Conservation (phyloP, 768 basidiomycete species). For the Botryobasidium botryosum region DNA sequence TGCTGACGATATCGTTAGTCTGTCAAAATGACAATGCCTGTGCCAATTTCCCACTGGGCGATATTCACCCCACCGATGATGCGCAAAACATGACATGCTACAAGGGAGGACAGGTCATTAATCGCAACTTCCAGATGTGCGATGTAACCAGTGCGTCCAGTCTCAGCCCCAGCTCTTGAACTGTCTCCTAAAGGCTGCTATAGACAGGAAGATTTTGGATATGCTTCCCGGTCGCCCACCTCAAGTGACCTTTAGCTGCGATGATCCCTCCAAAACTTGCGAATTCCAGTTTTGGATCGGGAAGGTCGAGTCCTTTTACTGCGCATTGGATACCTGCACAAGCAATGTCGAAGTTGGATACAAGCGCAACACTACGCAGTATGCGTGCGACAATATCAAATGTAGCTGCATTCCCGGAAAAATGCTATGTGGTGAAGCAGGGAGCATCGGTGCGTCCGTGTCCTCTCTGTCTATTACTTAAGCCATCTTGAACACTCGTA, state of each 20-base stretch:
- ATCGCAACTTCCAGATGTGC: conserved; percentile 94
- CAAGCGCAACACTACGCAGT: conserved; percentile 54
- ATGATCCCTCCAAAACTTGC: conserved; percentile 43
- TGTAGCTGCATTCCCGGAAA: conserved; percentile 87
- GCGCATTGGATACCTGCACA: conserved; percentile 57
- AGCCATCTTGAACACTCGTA: background rate
- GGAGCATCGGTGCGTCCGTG: conserved; percentile 62
- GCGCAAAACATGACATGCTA: conserved; percentile 78
- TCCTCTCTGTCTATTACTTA: background rate
- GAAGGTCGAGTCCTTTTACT: conserved; percentile 89
- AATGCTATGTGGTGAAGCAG: conserved; percentile 92
- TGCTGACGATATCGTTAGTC: too few relatives aligned
- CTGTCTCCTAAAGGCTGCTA: background rate
- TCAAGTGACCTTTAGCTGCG: conserved; percentile 93
- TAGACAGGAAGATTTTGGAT: conserved; percentile 90
- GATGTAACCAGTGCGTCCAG: conserved; percentile 77
- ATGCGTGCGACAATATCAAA: conserved; percentile 67
- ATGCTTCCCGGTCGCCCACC: conserved; percentile 82
- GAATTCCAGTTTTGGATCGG: conserved; percentile 98
- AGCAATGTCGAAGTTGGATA: conserved; percentile 32
- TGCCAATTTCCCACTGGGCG: conserved; percentile 47
- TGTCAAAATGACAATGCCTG: conserved; percentile 76
- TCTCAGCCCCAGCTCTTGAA: background rate
- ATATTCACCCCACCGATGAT: conserved; percentile 16
- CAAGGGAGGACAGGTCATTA: conserved; percentile 83